These are phyloP conservation scores for Penicillium fimorum DNA, from an alignment of 495 filamentous ascomycete genomes.

Conservation along the genomic window DNA sequence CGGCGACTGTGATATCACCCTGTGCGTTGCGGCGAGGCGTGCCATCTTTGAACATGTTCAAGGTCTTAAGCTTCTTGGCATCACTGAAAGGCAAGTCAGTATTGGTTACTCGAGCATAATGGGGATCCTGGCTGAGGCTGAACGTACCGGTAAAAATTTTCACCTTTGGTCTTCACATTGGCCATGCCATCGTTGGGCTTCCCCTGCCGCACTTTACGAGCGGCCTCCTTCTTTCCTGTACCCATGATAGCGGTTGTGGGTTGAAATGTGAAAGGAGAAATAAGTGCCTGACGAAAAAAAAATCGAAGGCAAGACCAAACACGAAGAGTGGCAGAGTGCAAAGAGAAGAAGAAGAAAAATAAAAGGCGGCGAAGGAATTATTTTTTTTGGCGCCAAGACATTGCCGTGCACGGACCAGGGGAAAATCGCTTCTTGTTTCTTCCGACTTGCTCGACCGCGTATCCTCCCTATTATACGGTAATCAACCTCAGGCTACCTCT, in stretches of 20 bases:
- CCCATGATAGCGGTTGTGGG: slow-evolving; percentile 63
- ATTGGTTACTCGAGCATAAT: neutral
- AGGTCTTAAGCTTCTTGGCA: slow-evolving; percentile 80
- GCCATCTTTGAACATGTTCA: slow-evolving; percentile 87
- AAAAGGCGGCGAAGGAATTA: slow-evolving; percentile 28
- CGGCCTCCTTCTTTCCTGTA: slow-evolving; percentile 89
- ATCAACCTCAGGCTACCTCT: neutral
- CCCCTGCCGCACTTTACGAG: slow-evolving; percentile 76
- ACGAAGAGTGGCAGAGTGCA: slow-evolving; percentile 39
- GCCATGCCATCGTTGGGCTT: slow-evolving; percentile 79
- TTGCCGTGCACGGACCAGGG: slow-evolving; percentile 41
- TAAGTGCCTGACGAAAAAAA: slow-evolving; percentile 24
- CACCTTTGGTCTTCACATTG: slow-evolving; percentile 90
- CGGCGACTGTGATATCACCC: slow-evolving; percentile 78
- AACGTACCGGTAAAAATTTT: slow-evolving; percentile 83
- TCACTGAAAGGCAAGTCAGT: slow-evolving; percentile 42
- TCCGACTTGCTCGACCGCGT: slow-evolving; percentile 22
- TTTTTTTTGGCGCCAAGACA: slow-evolving; percentile 44
- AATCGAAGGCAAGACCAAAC: slow-evolving; percentile 31
- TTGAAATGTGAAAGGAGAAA: slow-evolving; percentile 19
- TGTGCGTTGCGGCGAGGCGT: slow-evolving; percentile 70
- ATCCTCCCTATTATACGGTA: slow-evolving; percentile 14
- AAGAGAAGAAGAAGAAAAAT: slow-evolving; percentile 32
- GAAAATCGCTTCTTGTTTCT: slow-evolving; percentile 48
- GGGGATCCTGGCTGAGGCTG: neutral